A percentile compares a stretch with the other conserved stretches of the same genome.
phyloP scores from a whole-genome alignment of 2,329 filamentous ascomycete genomes.

The Tricladium varicosporioides region DNA sequence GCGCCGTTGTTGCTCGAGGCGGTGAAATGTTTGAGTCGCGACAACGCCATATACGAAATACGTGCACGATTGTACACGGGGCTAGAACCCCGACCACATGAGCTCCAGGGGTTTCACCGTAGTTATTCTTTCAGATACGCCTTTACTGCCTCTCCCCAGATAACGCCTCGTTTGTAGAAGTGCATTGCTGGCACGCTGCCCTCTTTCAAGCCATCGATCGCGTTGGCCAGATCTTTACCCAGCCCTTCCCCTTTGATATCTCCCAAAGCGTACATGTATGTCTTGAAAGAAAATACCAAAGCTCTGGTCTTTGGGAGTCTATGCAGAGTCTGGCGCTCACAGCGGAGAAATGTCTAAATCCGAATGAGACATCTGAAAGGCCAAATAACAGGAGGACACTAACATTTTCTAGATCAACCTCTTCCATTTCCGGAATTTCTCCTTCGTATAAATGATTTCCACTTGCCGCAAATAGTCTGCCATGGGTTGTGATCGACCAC shows the following conservation, averaged over 20 bases:
- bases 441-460: constrained; percentile 43
- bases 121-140: constrained; percentile 21
- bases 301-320: constrained; percentile 52
- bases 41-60: too few species aligned
- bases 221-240: constrained; percentile 50
- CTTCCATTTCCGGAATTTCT: constrained; percentile 35
- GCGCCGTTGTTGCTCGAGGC: too few species aligned
- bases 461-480: constrained; percentile 38
- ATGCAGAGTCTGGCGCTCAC: constrained; percentile 61
- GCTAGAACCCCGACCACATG: too few species aligned
- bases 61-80: too few species aligned
- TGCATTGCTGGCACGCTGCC: constrained; percentile 57
- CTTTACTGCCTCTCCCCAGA: constrained; percentile 32
- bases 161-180: constrained; percentile 51
- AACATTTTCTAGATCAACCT: constrained; percentile 45
- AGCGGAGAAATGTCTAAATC: constrained; percentile 46
- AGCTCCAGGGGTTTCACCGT: too few species aligned
- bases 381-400: constrained; percentile 8
- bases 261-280: constrained; percentile 55
- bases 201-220: constrained; percentile 56
- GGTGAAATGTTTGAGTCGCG: too few species aligned
- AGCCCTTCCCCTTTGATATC: constrained; percentile 55
- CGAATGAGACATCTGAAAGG: background rate
- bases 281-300: constrained; percentile 61
- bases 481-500: constrained; percentile 46